Evolutionary conservation across 1,139 yeast genomes (phyloP).

Genomic region (Hemisphaericaspora xylofermentans): DNA sequence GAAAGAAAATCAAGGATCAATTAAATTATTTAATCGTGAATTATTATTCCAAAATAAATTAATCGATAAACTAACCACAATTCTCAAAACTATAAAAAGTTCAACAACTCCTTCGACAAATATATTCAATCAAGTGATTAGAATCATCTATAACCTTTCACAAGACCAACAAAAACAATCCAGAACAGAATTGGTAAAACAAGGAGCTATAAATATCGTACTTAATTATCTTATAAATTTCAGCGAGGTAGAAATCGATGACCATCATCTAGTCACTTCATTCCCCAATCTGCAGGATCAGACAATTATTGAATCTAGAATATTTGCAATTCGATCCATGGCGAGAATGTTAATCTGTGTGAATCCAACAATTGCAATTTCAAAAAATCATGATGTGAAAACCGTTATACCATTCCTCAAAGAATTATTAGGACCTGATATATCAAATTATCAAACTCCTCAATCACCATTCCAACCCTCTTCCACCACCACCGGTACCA

Average conservation of each 20-base stretch:
- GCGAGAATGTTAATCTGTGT: conserved; percentile 46
- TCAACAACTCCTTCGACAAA: conserved; percentile 11
- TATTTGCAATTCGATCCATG: conserved; percentile 34
- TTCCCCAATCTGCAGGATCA: conserved; percentile 19
- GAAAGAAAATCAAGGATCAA: conserved; percentile 25
- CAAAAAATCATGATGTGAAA: conserved; percentile 38
- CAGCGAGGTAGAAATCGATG: conserved; percentile 24
- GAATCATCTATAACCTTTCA: conserved; percentile 19
- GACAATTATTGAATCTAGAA: conserved; percentile 22
- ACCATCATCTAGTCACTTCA: conserved; percentile 16
- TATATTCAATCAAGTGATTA: conserved; percentile 11
- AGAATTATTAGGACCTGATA: conserved; percentile 43
- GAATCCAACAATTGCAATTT: conserved; percentile 35
- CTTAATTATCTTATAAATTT: conserved; percentile 37
- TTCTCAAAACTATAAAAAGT: conserved; percentile 23
- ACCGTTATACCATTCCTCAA: conserved; percentile 48
- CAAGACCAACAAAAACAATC: conserved; percentile 23
- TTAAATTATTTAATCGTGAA: conserved; percentile 31
- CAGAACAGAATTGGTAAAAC: conserved; percentile 42
- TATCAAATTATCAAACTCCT: conserved; percentile 20
- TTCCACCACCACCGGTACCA: too few relatives aligned
- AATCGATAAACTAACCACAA: conserved; percentile 25
- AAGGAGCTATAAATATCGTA: conserved; percentile 43
- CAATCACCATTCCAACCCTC: conserved; percentile 13
- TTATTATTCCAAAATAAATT: conserved; percentile 28